Conservation (phyloP, 2,329 filamentous ascomycete species). For the Drechmeria coniospora region DNA sequence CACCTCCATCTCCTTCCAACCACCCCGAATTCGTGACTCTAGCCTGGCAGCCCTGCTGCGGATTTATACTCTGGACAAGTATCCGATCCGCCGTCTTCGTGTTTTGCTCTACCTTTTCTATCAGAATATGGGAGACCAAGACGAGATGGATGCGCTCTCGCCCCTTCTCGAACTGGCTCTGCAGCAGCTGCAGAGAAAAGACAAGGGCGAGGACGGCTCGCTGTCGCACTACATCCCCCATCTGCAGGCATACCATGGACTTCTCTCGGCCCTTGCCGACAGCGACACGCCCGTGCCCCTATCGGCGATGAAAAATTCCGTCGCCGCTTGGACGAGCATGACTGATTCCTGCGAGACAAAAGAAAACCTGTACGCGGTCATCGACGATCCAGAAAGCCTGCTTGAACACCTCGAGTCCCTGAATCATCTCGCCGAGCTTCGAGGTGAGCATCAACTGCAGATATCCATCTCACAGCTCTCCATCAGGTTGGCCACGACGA, state of each 20-base stretch:
- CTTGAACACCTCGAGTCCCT: conserved; percentile 34
- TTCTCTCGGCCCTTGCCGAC: conserved; percentile 26
- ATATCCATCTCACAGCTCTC: conserved; percentile 31
- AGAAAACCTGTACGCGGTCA: conserved; percentile 23
- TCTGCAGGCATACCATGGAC: conserved; percentile 28
- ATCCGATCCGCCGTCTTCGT: conserved; percentile 37
- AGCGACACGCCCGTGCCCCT: conserved; percentile 15
- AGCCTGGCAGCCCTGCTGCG: conserved; percentile 31
- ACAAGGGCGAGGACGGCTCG: conserved; percentile 27
- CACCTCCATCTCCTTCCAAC: conserved; percentile 16
- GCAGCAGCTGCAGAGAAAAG: conserved; percentile 18
- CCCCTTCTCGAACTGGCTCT: conserved; percentile 23
- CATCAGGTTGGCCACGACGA: conserved; percentile 22
- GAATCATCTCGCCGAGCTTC: conserved; percentile 34
- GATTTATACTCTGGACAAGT: conserved; percentile 31
- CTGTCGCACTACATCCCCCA: conserved; percentile 32
- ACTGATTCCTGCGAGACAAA: conserved; percentile 21
- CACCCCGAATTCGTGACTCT: conserved; percentile 26
- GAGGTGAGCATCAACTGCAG: conserved; percentile 31
- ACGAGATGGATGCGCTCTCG: conserved; percentile 22
- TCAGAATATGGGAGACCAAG: conserved; percentile 29
- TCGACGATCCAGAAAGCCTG: conserved; percentile 35
- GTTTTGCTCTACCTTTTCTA: conserved; percentile 33
- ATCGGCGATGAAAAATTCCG: conserved; percentile 18
- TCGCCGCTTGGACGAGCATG: conserved; percentile 30